Evolutionary conservation across 106 monocot genomes (phyloP).

Genomic region (Iris macrosiphon): DNA sequence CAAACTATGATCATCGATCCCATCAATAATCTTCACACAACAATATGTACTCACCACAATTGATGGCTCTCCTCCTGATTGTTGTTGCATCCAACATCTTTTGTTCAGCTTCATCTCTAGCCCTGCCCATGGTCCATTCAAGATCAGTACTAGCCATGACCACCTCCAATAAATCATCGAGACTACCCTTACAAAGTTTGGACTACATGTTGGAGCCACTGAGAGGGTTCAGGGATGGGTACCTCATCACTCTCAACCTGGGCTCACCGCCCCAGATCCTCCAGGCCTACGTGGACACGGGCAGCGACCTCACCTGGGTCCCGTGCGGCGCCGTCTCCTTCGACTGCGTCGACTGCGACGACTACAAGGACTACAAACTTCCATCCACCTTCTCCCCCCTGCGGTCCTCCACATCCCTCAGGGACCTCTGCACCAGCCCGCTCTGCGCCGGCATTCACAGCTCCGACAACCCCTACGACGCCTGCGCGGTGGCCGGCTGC

Average conservation of each 20-base stretch:
- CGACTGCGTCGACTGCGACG: constrained; percentile 25
- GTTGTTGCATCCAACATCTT: too few species aligned
- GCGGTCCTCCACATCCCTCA: constrained; percentile 14
- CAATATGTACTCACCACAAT: too few species aligned
- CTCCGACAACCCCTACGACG: constrained; percentile 28
- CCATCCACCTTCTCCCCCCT: constrained; percentile 16
- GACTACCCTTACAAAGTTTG: neutral
- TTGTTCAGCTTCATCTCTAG: too few species aligned
- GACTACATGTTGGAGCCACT: constrained; percentile 29
- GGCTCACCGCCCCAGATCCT: constrained; percentile 26
- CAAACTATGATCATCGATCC: too few species aligned
- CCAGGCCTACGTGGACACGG: constrained; percentile 37
- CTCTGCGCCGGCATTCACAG: constrained; percentile 24
- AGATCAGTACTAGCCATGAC: too few species aligned
- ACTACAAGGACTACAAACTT: constrained; percentile 9
- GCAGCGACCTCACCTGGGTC: constrained; percentile 41
- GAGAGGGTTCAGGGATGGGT: constrained; percentile 29
- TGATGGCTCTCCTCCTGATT: too few species aligned
- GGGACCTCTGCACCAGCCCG: constrained; percentile 21
- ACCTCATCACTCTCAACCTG: constrained; percentile 22
- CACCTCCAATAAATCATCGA: too few species aligned
- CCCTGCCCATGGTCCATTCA: too few species aligned
- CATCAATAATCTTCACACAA: too few species aligned
- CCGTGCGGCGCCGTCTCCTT: constrained; percentile 27
- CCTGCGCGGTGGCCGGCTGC: too few species aligned